Conservation (phyloP, 2,329 filamentous ascomycete genomes). For the Alternaria alternata region DNA sequence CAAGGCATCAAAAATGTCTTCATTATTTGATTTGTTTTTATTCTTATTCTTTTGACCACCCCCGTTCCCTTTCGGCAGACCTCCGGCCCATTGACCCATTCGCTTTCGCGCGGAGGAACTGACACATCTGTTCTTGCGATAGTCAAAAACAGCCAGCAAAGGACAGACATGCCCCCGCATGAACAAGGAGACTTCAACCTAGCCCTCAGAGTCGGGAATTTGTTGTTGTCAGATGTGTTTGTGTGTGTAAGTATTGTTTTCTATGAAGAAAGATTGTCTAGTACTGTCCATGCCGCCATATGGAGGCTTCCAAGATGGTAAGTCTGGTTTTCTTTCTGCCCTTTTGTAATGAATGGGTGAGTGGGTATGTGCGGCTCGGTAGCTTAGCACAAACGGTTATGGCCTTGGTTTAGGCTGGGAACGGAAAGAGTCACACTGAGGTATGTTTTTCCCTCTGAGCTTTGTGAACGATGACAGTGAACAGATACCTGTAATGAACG, state of each 20-base stretch:
- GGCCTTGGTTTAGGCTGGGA: neutral
- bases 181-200: slow-evolving; percentile 5
- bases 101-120: neutral
- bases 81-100: neutral
- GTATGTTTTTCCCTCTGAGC: neutral
- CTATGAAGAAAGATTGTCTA: neutral
- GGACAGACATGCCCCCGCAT: neutral
- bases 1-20: neutral
- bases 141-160: neutral
- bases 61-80: neutral
- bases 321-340: neutral
- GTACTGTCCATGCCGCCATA: neutral
- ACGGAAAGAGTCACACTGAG: neutral
- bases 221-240: slow-evolving; percentile 43
- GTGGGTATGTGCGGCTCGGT: neutral
- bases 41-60: too few relatives aligned
- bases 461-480: neutral
- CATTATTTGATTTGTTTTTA: neutral
- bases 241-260: slow-evolving; percentile 43
- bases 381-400: neutral
- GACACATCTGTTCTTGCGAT: neutral
- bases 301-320: neutral
- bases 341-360: neutral
- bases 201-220: slow-evolving; percentile 50
- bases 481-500: neutral